phyloP scores from a whole-genome alignment of 2,329 filamentous ascomycete genomes.

The Cordyceps militaris region DNA sequence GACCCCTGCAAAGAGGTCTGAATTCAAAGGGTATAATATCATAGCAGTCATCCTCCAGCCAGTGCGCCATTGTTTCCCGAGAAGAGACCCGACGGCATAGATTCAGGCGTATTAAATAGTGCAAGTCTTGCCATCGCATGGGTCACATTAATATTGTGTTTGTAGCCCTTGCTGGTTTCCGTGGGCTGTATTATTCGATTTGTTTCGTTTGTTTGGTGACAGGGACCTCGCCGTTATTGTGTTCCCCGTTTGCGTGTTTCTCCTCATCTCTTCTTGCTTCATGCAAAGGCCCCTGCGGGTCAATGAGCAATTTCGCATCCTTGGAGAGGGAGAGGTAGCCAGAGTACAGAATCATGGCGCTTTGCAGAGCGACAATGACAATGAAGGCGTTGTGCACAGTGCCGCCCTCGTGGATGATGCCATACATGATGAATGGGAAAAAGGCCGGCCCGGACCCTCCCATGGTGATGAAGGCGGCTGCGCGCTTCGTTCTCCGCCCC shows the following conservation, averaged over 20 bases:
- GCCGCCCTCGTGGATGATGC: conserved; percentile 52
- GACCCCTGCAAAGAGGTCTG: not conserved
- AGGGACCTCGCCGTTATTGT: not conserved
- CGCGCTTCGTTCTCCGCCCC: conserved; percentile 72
- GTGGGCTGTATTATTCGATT: not conserved
- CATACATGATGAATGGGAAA: conserved; percentile 69
- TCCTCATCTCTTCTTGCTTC: not conserved
- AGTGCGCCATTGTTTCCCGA: not conserved
- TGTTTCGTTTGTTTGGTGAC: not conserved
- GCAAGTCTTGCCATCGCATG: too few species aligned
- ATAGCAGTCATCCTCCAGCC: not conserved
- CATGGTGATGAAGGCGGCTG: conserved; percentile 70
- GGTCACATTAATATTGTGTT: too few species aligned
- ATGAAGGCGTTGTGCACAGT: conserved; percentile 57
- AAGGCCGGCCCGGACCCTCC: conserved; percentile 66
- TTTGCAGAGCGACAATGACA: conserved; percentile 50
- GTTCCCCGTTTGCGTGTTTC: not conserved
- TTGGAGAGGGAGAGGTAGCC: conserved; percentile 40
- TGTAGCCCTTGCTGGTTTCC: not conserved
- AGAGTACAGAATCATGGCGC: conserved; percentile 40
- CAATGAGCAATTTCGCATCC: conserved; percentile 41
- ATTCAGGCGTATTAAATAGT: too few species aligned
- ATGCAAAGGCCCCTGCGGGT: conserved; percentile 16
- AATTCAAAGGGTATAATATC: not conserved
- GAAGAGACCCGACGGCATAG: too few species aligned